Evolutionary conservation across 2,329 filamentous ascomycete species (phyloP).

Genomic region (Colletotrichum ledebouriae): DNA sequence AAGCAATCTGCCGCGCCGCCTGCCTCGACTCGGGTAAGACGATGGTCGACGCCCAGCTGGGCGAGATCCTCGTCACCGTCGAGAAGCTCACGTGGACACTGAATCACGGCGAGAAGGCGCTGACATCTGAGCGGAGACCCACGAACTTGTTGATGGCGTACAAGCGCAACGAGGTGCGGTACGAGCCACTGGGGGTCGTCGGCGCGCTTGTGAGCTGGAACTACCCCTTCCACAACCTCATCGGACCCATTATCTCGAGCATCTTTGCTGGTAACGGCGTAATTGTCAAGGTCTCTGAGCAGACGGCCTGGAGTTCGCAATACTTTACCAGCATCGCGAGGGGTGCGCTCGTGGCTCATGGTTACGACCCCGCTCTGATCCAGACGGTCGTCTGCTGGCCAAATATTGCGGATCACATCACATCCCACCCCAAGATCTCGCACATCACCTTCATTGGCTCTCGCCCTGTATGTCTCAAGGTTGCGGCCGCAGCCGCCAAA

Average conservation of each 20-base stretch:
- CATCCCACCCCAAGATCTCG: slow-evolving; percentile 84
- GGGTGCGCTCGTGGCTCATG: slow-evolving; percentile 84
- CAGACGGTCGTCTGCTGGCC: slow-evolving; percentile 93
- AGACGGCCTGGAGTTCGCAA: slow-evolving; percentile 90
- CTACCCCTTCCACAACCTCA: slow-evolving; percentile 94
- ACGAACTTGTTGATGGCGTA: slow-evolving; percentile 96
- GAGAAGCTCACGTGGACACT: slow-evolving; percentile 98
- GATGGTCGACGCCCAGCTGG: slow-evolving; percentile 91
- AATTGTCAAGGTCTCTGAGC: slow-evolving; percentile 93
- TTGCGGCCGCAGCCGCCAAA: slow-evolving; percentile 88
- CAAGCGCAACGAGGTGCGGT: slow-evolving; percentile 90
- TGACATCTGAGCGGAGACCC: slow-evolving; percentile 79
- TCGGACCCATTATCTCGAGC: slow-evolving; percentile 90
- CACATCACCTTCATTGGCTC: slow-evolving; percentile 98
- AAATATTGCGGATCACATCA: slow-evolving; percentile 82
- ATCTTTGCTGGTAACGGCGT: slow-evolving; percentile 94
- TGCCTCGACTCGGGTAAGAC: slow-evolving; percentile 97
- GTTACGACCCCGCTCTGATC: slow-evolving; percentile 84
- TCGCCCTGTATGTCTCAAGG: slow-evolving; percentile 85
- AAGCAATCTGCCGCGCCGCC: slow-evolving; percentile 85
- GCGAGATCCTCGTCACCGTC: slow-evolving; percentile 92
- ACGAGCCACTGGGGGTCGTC: slow-evolving; percentile 94
- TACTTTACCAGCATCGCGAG: slow-evolving; percentile 87
- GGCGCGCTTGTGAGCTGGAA: slow-evolving; percentile 97
- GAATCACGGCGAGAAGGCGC: slow-evolving; percentile 85